phyloP scores from a whole-genome alignment of 106 monocot genomes.

The Dioscorea zingiberensis region DNA sequence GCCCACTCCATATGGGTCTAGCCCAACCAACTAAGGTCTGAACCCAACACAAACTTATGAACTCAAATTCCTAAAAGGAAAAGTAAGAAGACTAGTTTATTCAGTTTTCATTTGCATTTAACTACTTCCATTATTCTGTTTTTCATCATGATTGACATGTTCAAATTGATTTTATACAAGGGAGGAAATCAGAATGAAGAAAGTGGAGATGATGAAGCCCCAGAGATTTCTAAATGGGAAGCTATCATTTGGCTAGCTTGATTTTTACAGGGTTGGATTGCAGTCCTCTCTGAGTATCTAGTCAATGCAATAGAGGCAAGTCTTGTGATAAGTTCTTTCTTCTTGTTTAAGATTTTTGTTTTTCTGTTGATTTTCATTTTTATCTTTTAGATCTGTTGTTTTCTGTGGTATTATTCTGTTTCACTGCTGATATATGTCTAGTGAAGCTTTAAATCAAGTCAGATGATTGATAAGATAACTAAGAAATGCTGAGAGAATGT shows the following conservation, averaged over 20 bases:
- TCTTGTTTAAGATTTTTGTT: neutral
- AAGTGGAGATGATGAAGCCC: slow-evolving; percentile 21
- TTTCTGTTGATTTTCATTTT: neutral
- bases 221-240: slow-evolving; percentile 73
- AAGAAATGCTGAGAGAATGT: too few relatives aligned
- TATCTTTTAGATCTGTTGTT: neutral
- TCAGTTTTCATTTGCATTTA: too few relatives aligned
- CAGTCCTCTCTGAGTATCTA: slow-evolving; percentile 56
- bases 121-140: too few relatives aligned
- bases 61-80: too few relatives aligned
- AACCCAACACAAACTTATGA: too few relatives aligned
- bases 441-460: too few relatives aligned
- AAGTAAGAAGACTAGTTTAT: too few relatives aligned
- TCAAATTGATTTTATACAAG: slow-evolving; percentile 11
- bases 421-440: too few relatives aligned
- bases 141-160: neutral
- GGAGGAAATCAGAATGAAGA: slow-evolving; percentile 31
- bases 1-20: too few relatives aligned
- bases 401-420: neutral
- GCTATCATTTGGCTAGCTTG: slow-evolving; percentile 72
- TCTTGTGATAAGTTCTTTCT: slow-evolving; percentile 1
- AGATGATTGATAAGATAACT: too few relatives aligned
- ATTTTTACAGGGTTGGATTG: slow-evolving; percentile 59
- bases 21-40: too few relatives aligned
- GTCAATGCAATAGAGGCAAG: slow-evolving; percentile 68